Base-by-base conservation (phyloP, 768 basidiomycete species). In the Tylopilus subfusipes region DNA sequence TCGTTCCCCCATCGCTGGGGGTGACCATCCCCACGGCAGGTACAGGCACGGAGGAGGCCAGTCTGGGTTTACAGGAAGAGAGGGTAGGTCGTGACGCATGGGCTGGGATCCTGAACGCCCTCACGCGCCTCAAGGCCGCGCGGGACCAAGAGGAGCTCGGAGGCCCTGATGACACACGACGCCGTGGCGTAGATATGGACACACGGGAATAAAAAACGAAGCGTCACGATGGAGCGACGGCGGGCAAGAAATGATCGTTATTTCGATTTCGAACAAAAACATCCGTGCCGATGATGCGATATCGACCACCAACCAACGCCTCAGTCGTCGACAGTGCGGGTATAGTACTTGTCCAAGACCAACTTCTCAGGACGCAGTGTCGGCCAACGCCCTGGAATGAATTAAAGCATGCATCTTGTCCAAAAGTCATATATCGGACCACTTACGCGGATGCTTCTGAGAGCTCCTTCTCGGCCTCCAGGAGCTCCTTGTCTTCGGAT, bases 1-100 rank as follows among this genome's bases (percentile, higher is more conserved):
- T 90, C 65, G 74, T 90, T 11, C 90, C 89, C 7, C 85, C 89
- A 4, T 85, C 88, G 8, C 81, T 90, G 16, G 90, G 90, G 7
- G 88, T 90, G 13, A 86, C 87, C 4, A 77, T 88, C 49, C 87
- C 90, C 43, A 62, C 76, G 12, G 59, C 54, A 6, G 59, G 58
- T 5, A 48, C 63, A 30, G 62, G 63, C 19, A 24, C 69, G 61
- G 52, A 58, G 3, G 57, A 60, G 24, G 74, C 70, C 63, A 82
- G 74, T 61, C 80, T 82, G 40, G 89, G 89, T 19, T 70, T 92
- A 42, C 90, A 90, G 63, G 89, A 91, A 71, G 86, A 86, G 65
- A 77, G 88, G 46, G 74, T 86, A 10, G 87, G 88, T 57, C 75
- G 85, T 5, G 85, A 88, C 67, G 87, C 90, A 54, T 92, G 90